Evolutionary conservation across 441 rosid genomes (phyloP).

Genomic region (Theobroma grandiflorum): DNA sequence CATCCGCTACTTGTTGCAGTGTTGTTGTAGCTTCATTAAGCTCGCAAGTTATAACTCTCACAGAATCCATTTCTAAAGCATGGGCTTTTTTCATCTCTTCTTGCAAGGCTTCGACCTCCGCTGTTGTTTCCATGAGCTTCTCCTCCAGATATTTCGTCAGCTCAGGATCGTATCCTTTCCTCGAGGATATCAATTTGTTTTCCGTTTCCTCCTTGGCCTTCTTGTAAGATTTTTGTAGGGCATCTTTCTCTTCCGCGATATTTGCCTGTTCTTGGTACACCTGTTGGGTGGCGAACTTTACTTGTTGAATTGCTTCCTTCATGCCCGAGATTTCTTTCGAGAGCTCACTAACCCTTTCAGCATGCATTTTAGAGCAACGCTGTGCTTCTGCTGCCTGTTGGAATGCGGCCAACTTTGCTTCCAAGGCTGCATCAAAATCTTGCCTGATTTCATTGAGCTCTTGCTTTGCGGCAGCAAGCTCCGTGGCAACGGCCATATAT

Average conservation of each 20-base stretch:
- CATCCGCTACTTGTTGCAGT: conserved; percentile 67
- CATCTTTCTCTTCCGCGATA: conserved; percentile 56
- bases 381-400: conserved; percentile 77
- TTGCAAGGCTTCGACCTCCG: conserved; percentile 66
- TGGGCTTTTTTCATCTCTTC: conserved; percentile 74
- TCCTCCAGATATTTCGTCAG: conserved; percentile 51
- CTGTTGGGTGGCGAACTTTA: conserved; percentile 58
- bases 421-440: conserved; percentile 74
- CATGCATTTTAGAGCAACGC: conserved; percentile 46
- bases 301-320: conserved; percentile 61
- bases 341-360: conserved; percentile 55
- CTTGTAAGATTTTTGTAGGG: conserved; percentile 45
- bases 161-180: conserved; percentile 61
- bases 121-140: conserved; percentile 55
- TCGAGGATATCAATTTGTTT: conserved; percentile 44
- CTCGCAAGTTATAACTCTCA: conserved; percentile 60
- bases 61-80: conserved; percentile 57
- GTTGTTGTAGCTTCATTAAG: conserved; percentile 70
- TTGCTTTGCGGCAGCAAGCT: conserved; percentile 73
- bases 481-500: conserved; percentile 50
- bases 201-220: conserved; percentile 55
- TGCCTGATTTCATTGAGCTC: conserved; percentile 72
- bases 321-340: conserved; percentile 63
- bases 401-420: conserved; percentile 58
- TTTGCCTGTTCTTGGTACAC: conserved; percentile 49